Conservation (phyloP, 1,139 yeast species). For the Kluyveromyces marxianus region DNA sequence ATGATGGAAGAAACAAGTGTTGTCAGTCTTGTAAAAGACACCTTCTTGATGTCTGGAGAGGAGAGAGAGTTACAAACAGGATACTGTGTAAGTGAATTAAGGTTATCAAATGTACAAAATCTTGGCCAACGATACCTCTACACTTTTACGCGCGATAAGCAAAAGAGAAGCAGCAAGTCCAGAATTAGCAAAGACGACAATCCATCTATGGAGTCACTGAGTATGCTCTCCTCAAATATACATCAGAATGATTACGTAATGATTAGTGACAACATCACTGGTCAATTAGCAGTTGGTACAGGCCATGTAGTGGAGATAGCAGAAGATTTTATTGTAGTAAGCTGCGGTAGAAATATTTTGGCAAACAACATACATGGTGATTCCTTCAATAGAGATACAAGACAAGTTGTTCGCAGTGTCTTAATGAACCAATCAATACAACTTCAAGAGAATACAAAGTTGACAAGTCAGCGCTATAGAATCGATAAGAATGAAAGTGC, state of each 20-base stretch:
- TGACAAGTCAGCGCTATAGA: slow-evolving; percentile 37
- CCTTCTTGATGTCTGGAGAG: slow-evolving; percentile 52
- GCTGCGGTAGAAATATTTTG: slow-evolving; percentile 44
- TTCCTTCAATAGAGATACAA: slow-evolving; percentile 37
- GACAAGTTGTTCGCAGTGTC: slow-evolving; percentile 47
- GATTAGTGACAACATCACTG: slow-evolving; percentile 64
- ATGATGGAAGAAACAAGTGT: slow-evolving; percentile 64
- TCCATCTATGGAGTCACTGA: slow-evolving; percentile 17
- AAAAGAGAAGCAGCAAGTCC: neutral
- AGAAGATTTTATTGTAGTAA: slow-evolving; percentile 34
- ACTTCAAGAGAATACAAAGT: neutral
- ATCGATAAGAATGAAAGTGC: slow-evolving; percentile 77
- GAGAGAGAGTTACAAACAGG: slow-evolving; percentile 55
- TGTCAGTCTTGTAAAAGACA: slow-evolving; percentile 47
- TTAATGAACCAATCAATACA: slow-evolving; percentile 23
- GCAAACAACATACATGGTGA: slow-evolving; percentile 29
- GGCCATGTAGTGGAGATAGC: slow-evolving; percentile 47
- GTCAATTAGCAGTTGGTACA: slow-evolving; percentile 65
- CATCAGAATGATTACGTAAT: slow-evolving; percentile 49
- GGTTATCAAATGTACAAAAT: neutral
- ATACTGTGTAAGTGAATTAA: slow-evolving; percentile 44
- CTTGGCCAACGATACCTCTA: slow-evolving; percentile 33
- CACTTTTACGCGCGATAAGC: slow-evolving; percentile 38
- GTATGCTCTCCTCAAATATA: slow-evolving; percentile 38
- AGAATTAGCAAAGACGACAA: too few relatives aligned